These are phyloP conservation scores for Heliosperma pusillum DNA, from an alignment of 148 eudicot genomes.

Conservation along the genomic window DNA sequence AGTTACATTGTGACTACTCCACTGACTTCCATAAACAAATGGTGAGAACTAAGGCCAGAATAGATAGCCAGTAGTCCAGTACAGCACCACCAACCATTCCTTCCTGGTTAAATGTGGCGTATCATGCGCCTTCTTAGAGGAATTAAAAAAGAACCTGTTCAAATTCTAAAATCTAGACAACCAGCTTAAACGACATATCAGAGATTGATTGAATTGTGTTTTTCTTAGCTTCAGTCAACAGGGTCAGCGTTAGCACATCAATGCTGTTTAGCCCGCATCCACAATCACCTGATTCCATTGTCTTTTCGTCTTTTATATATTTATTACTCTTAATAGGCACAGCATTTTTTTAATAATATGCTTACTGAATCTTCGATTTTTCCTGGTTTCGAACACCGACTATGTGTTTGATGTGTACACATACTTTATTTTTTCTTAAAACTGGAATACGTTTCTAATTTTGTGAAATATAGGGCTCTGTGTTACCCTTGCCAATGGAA, in stretches of 20 bases:
- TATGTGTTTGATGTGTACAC: not conserved
- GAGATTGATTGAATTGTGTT: not conserved
- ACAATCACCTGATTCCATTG: not conserved
- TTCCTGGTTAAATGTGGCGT: not conserved
- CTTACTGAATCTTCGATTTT: not conserved
- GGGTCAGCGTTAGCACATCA: not conserved
- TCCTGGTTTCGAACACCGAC: not conserved
- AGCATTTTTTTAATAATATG: not conserved
- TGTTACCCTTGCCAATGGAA: conserved; percentile 57
- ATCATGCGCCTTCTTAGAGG: not conserved
- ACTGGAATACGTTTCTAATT: not conserved
- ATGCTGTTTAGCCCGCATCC: not conserved
- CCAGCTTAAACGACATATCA: not conserved
- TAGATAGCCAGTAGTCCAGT: no score
- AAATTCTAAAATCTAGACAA: not conserved
- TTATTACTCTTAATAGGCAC: not conserved
- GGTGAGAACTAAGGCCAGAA: not conserved
- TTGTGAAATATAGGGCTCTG: conserved; percentile 45
- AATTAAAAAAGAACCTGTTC: not conserved
- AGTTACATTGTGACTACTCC: not conserved
- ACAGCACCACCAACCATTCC: not conserved
- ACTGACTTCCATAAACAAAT: not conserved
- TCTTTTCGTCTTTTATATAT: not conserved
- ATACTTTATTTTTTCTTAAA: not conserved
- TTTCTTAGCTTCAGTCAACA: not conserved